Conservation (phyloP, 768 basidiomycete species). For the Serendipita sp. region DNA sequence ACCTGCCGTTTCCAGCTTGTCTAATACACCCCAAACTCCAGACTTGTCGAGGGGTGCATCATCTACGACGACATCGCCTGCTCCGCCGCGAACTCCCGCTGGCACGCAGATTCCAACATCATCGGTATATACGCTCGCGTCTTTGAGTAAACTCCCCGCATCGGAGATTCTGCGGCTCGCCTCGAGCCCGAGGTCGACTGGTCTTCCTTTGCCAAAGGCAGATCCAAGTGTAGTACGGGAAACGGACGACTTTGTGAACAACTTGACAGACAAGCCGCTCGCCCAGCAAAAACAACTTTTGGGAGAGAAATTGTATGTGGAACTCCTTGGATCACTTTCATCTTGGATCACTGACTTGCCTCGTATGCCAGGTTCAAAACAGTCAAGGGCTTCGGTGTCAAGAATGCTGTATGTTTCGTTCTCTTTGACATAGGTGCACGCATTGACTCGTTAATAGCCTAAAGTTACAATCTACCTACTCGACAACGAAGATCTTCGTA, state of each 20-base stretch:
- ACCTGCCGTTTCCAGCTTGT: slow-evolving; percentile 20
- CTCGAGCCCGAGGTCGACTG: slow-evolving; percentile 29
- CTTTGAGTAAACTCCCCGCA: slow-evolving; percentile 59
- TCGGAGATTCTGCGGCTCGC: slow-evolving; percentile 56
- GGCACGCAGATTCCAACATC: slow-evolving; percentile 11
- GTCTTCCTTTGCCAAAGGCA: slow-evolving; percentile 47
- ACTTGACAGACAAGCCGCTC: slow-evolving; percentile 35
- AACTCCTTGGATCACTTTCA: slow-evolving; percentile 15
- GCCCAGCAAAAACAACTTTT: slow-evolving; percentile 62
- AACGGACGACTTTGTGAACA: slow-evolving; percentile 59
- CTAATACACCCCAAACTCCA: slow-evolving; percentile 54
- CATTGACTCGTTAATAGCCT: slow-evolving; percentile 28
- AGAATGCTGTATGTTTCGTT: slow-evolving; percentile 42
- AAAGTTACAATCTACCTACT: slow-evolving; percentile 72
- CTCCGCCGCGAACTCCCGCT: slow-evolving; percentile 32
- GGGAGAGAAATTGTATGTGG: slow-evolving; percentile 55
- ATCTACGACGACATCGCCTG: slow-evolving; percentile 55
- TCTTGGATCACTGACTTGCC: slow-evolving; percentile 11
- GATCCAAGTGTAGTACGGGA: slow-evolving; percentile 52
- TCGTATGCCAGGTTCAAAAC: slow-evolving; percentile 27
- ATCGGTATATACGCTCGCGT: slow-evolving; percentile 38
- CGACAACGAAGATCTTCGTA: slow-evolving; percentile 70
- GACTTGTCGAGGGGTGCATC: slow-evolving; percentile 60
- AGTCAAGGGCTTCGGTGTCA: slow-evolving; percentile 66
- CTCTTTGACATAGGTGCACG: slow-evolving; percentile 4